Evolutionary conservation across 1,139 yeast genomes (phyloP).

Genomic region (Hyphopichia buzzinii): DNA sequence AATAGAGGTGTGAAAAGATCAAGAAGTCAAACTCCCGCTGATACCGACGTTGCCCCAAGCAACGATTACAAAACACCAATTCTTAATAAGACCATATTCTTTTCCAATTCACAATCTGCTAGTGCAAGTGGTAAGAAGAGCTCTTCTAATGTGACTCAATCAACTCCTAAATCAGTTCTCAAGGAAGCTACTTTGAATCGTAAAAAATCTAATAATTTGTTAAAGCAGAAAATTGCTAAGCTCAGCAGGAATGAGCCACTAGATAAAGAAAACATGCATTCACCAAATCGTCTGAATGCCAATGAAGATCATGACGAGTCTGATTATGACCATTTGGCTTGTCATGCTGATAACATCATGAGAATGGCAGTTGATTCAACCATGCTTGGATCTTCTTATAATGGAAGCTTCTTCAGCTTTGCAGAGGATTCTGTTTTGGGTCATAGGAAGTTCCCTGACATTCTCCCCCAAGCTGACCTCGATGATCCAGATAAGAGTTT

Average conservation of each 20-base stretch:
- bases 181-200: conserved; percentile 11
- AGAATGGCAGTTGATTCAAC: conserved; percentile 52
- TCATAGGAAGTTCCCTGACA: conserved; percentile 13
- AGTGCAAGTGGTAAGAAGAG: conserved; percentile 12
- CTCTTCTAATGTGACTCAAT: conserved; percentile 12
- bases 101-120: conserved; percentile 29
- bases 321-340: conserved; percentile 43
- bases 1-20: conserved; percentile 9
- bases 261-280: conserved; percentile 2
- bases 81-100: conserved; percentile 29
- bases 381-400: conserved; percentile 42
- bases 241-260: background rate
- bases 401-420: conserved; percentile 32
- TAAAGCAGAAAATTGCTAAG: conserved; percentile 2
- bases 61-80: conserved; percentile 27
- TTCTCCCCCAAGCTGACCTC: conserved; percentile 16
- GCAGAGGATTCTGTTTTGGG: conserved; percentile 30
- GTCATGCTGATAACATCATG: conserved; percentile 48
- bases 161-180: conserved; percentile 26
- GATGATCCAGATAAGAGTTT: conserved; percentile 31
- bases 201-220: conserved; percentile 1
- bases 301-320: conserved; percentile 19
- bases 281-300: conserved; percentile 8
- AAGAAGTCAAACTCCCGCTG: conserved; percentile 4
- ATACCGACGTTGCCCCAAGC: conserved; percentile 11